Conservation (phyloP, 2,329 filamentous ascomycete genomes). For the Colletotrichum sublineola region DNA sequence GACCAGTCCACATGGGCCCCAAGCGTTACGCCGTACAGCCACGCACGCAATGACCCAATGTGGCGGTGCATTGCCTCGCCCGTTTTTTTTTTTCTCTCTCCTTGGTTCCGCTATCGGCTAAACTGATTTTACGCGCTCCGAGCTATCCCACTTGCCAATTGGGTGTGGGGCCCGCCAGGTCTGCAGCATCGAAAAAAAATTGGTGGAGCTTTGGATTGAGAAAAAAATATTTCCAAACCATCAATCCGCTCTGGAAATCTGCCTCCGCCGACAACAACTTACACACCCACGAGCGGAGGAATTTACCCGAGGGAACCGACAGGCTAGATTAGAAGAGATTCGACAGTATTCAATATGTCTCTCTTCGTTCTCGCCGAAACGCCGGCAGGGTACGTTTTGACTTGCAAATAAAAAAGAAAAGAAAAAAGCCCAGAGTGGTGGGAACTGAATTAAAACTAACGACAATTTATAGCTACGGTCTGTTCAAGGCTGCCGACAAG, state of each 20-base stretch:
- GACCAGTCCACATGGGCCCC: slow-evolving; percentile 15
- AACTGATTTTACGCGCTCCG: slow-evolving; percentile 42
- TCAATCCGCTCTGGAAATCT: slow-evolving; percentile 46
- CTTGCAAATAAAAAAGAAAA: slow-evolving; percentile 6
- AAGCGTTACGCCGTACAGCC: slow-evolving; percentile 27
- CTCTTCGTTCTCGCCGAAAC: slow-evolving; percentile 95
- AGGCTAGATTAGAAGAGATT: slow-evolving; percentile 40
- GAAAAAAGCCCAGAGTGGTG: background rate
- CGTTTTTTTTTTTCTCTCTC: background rate
- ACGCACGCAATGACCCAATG: slow-evolving; percentile 21
- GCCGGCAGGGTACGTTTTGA: slow-evolving; percentile 76
- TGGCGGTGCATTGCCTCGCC: background rate
- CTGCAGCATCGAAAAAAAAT: slow-evolving; percentile 54
- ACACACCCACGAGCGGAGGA: slow-evolving; percentile 55
- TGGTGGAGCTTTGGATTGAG: slow-evolving; percentile 55
- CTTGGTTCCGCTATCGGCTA: background rate
- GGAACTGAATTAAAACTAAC: slow-evolving; percentile 24
- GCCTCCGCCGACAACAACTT: slow-evolving; percentile 53
- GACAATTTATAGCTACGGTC: slow-evolving; percentile 79
- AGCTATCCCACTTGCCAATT: slow-evolving; percentile 42
- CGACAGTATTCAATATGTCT: slow-evolving; percentile 72
- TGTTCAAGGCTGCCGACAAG: slow-evolving; percentile 99
- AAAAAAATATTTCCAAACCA: slow-evolving; percentile 56
- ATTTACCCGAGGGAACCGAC: slow-evolving; percentile 42
- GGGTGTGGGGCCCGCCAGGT: slow-evolving; percentile 31